Evolutionary conservation across 2,329 filamentous ascomycete species (phyloP).

Genomic region (Beauveria sp.): DNA sequence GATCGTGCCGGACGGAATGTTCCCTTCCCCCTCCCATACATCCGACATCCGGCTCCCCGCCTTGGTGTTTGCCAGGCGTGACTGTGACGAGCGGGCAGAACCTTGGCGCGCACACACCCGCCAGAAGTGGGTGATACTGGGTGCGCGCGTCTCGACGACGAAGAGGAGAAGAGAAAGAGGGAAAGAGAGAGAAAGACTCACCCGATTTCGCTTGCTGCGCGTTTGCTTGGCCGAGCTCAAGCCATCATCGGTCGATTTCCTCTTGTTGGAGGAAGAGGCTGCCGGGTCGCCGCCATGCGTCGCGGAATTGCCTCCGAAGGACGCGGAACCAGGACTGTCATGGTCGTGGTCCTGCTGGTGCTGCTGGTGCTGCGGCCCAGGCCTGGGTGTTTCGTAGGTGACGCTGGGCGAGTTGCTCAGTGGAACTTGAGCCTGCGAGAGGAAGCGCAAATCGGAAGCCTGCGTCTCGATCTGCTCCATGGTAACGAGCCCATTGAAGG

Average conservation of each 20-base stretch:
- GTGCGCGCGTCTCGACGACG: neutral
- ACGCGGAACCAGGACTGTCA: conserved; percentile 30
- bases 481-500: conserved; percentile 8
- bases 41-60: neutral
- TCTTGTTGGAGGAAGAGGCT: conserved; percentile 23
- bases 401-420: conserved; percentile 23
- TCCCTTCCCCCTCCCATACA: neutral
- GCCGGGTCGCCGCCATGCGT: conserved; percentile 16
- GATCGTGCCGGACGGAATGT: neutral
- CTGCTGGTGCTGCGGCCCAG: conserved; percentile 14
- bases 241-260: conserved; percentile 35
- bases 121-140: neutral
- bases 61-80: neutral
- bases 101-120: neutral
- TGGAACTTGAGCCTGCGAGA: conserved; percentile 33
- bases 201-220: conserved; percentile 52
- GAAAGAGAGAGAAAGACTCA: conserved; percentile 25
- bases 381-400: conserved; percentile 24
- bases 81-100: neutral
- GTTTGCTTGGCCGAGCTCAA: conserved; percentile 37
- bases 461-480: conserved; percentile 50
- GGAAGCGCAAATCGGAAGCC: conserved; percentile 45
- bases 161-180: conserved; percentile 1
- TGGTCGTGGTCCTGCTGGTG: conserved; percentile 10
- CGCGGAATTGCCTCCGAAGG: conserved; percentile 44